phyloP scores from a whole-genome alignment of 2,329 filamentous ascomycete genomes.

The Ophiosphaerella korrae region DNA sequence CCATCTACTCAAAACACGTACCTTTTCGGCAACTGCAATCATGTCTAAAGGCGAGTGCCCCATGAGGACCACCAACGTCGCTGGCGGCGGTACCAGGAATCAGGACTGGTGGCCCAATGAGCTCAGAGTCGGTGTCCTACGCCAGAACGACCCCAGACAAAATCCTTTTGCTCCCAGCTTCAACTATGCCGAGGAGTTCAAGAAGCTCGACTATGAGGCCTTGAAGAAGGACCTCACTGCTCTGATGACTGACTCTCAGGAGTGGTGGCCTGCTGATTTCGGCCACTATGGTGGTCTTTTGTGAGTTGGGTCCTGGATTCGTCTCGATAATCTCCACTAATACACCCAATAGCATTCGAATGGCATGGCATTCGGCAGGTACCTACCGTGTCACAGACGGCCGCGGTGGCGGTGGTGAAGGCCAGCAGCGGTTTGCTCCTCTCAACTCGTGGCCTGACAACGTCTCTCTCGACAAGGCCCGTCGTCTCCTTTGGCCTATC shows the following conservation, averaged over 20 bases:
- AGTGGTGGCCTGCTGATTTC: slow-evolving; percentile 83
- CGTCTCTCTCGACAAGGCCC: slow-evolving; percentile 77
- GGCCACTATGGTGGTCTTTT: slow-evolving; percentile 82
- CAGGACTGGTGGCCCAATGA: slow-evolving; percentile 76
- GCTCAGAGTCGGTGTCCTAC: slow-evolving; percentile 72
- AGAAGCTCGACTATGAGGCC: slow-evolving; percentile 70
- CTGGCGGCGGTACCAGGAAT: slow-evolving; percentile 70
- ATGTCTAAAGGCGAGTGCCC: slow-evolving; percentile 45
- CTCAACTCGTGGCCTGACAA: slow-evolving; percentile 86
- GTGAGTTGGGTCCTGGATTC: slow-evolving; percentile 14
- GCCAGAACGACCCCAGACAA: slow-evolving; percentile 67
- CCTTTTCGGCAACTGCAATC: slow-evolving; percentile 25
- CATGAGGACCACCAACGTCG: slow-evolving; percentile 41
- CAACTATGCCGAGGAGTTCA: slow-evolving; percentile 75
- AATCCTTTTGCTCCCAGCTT: slow-evolving; percentile 71
- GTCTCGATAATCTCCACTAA: slow-evolving; percentile 7
- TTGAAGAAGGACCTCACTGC: slow-evolving; percentile 75
- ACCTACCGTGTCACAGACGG: slow-evolving; percentile 78
- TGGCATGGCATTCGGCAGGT: slow-evolving; percentile 81
- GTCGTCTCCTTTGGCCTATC: slow-evolving; percentile 78
- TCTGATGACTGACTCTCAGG: slow-evolving; percentile 78
- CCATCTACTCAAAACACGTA: slow-evolving; percentile 11
- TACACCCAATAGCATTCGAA: slow-evolving; percentile 58
- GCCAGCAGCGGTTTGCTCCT: slow-evolving; percentile 79
- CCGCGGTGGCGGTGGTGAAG: slow-evolving; percentile 73